These are phyloP conservation scores for Cryoendolithus antarcticus DNA, from an alignment of 2,329 filamentous ascomycete species.

Conservation along the genomic window DNA sequence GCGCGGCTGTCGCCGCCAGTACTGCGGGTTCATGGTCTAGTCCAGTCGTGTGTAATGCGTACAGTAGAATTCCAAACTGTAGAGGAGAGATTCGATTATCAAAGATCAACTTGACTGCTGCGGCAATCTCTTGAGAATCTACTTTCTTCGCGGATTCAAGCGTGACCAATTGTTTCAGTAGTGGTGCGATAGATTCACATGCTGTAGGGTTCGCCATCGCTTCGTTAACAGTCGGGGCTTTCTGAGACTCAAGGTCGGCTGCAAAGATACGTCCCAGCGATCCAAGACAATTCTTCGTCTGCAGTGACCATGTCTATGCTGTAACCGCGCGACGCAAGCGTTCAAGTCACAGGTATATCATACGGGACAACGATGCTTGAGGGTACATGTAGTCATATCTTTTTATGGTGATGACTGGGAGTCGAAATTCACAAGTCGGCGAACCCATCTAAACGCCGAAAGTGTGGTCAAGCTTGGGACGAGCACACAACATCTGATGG, in stretches of 20 bases:
- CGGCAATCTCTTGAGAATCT: slow-evolving; percentile 68
- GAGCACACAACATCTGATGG: no score
- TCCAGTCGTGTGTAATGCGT: slow-evolving; percentile 81
- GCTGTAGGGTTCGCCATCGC: slow-evolving; percentile 17
- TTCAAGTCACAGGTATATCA: no score
- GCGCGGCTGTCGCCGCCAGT: slow-evolving; percentile 67
- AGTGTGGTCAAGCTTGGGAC: no score
- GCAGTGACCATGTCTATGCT: slow-evolving; percentile 2
- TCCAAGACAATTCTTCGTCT: background rate
- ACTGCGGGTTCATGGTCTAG: slow-evolving; percentile 76
- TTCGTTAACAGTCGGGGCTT: background rate
- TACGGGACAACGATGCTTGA: no score
- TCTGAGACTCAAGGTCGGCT: background rate
- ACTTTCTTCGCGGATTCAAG: slow-evolving; percentile 35
- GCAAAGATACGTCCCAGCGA: slow-evolving; percentile 3
- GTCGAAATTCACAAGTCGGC: no score
- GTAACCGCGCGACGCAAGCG: no score
- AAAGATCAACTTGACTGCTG: slow-evolving; percentile 85
- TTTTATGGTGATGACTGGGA: no score
- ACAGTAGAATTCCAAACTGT: slow-evolving; percentile 76
- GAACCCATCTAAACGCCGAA: no score
- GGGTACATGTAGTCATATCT: no score
- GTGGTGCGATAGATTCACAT: slow-evolving; percentile 49
- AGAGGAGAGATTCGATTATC: slow-evolving; percentile 82
- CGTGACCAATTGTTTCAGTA: slow-evolving; percentile 56